Base-by-base conservation (phyloP, 495 filamentous ascomycete species). In the Pseudomonodictys pantanalensis region DNA sequence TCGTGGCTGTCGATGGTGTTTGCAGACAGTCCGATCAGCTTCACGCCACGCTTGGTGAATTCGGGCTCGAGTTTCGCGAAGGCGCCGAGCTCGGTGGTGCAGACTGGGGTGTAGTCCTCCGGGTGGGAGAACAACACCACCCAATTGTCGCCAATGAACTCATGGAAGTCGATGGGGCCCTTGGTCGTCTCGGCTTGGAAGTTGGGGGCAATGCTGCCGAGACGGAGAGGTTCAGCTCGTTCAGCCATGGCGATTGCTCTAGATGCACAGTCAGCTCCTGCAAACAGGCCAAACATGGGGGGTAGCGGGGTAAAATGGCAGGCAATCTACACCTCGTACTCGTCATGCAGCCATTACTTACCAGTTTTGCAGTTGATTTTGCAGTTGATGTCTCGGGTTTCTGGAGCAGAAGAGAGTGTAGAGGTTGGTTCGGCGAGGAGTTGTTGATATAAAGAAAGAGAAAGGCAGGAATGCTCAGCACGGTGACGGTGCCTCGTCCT, bases 51-150 rank as follows among this genome's bases (percentile, higher is more conserved):
- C 78, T 89, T 90, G 69, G 81, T 81, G 82, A 98, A 98, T 78
- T 98, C 93, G 56, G 91, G 90, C 81, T 96, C 89, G 62, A 97
- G 88, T 76, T 95, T 95, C 66, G 95, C 92, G 71, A 86, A 96
- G 61, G 95, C 95, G 72, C 93, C 93, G 65, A 98, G 87, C 83
- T 98, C 93, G 58, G 93, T 98, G 74, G 93, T 98, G 82, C 93
- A 98, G 64, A 98, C 91, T 62, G 92, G 91, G 7, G 91, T 77
- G 60, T 73, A 78, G 72, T 79, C 75, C 74, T 93, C 91, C 28
- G 93, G 93, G 81, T 98, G 93, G 29, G 92, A 96, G 85, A 97
- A 98, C 72, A 97, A 84, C 65, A 98, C 83, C 60, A 89, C 86
- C 93, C 93, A 98, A 64, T 82, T 89, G 80, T 92, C 81, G 71